Percentiles rank a stretch among this genome's conserved stretches.
Evolutionary conservation across 768 basidiomycete genomes (phyloP).

Genomic region (Cystobasidium tubakii): DNA sequence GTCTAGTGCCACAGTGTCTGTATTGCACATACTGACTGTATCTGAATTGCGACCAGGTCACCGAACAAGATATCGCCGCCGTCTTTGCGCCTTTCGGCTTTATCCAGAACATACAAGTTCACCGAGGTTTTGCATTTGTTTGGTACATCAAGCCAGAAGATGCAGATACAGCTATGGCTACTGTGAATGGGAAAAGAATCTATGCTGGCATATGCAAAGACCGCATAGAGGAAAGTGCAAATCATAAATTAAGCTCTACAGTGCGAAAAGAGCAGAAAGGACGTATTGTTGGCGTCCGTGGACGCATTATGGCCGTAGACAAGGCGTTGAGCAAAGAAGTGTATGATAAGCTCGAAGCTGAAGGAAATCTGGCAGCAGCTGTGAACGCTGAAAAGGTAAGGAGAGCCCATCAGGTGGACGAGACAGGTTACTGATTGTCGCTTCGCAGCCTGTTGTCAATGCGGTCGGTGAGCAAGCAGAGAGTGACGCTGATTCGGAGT

Average conservation of each 20-base stretch:
- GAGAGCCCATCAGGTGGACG: neutral
- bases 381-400: neutral
- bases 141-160: conserved; percentile 84
- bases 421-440: neutral
- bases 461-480: conserved; percentile 48
- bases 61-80: conserved; percentile 75
- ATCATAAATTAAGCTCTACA: conserved; percentile 54
- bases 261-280: conserved; percentile 52
- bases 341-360: conserved; percentile 70
- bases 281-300: conserved; percentile 54
- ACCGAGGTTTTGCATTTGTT: conserved; percentile 88
- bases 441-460: conserved; percentile 16
- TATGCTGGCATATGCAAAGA: conserved; percentile 54
- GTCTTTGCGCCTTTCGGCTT: conserved; percentile 82
- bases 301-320: conserved; percentile 78
- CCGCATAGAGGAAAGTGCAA: conserved; percentile 45
- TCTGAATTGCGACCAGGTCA: no score
- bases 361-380: conserved; percentile 41
- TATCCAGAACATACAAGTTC: conserved; percentile 77
- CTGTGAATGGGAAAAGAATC: conserved; percentile 68
- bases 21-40: conserved; percentile 4
- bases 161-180: conserved; percentile 72
- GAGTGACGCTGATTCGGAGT: conserved; percentile 43
- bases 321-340: conserved; percentile 92
- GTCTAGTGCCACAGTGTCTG: neutral